These are phyloP conservation scores for Psidium guajava DNA, from an alignment of 345 rosid genomes.

Conservation along the genomic window DNA sequence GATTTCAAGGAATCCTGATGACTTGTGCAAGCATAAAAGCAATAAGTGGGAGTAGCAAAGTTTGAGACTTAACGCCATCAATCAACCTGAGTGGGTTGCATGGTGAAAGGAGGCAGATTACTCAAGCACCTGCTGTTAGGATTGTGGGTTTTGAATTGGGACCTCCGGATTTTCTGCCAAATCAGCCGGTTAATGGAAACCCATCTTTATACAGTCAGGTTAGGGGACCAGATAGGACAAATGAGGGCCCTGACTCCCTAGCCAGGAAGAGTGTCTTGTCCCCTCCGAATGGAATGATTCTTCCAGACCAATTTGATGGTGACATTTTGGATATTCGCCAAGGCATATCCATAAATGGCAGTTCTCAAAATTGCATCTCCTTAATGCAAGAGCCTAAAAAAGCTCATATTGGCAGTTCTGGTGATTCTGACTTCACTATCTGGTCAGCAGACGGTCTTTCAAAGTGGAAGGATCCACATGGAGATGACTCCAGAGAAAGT, in stretches of 20 bases:
- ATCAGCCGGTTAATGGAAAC: conserved; percentile 10
- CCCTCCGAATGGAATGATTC: conserved; percentile 45
- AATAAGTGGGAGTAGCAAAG: conserved; percentile 16
- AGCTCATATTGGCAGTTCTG: conserved; percentile 36
- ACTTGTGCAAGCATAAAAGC: conserved; percentile 16
- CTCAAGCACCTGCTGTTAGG: conserved; percentile 45
- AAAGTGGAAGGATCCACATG: conserved; percentile 20
- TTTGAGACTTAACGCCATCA: conserved; percentile 13
- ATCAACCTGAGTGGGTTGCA: not conserved
- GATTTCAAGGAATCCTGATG: conserved; percentile 27
- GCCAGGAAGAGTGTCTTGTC: conserved; percentile 64
- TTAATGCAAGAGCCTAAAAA: conserved; percentile 42
- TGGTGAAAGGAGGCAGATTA: conserved; percentile 15
- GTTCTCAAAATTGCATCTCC: conserved; percentile 16
- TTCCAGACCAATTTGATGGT: conserved; percentile 41
- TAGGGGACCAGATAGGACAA: conserved; percentile 9
- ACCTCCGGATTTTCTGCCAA: conserved; percentile 17
- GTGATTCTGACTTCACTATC: conserved; percentile 19
- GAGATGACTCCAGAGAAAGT: conserved; percentile 14
- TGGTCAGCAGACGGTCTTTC: conserved; percentile 31
- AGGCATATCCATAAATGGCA: conserved; percentile 23
- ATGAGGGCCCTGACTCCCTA: conserved; percentile 38
- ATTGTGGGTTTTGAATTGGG: conserved; percentile 65
- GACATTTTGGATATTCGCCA: conserved; percentile 48
- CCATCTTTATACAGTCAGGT: conserved; percentile 18